These are phyloP conservation scores for Solanum aculeatissimum DNA, from an alignment of 305 asterid genomes.

Conservation along the genomic window DNA sequence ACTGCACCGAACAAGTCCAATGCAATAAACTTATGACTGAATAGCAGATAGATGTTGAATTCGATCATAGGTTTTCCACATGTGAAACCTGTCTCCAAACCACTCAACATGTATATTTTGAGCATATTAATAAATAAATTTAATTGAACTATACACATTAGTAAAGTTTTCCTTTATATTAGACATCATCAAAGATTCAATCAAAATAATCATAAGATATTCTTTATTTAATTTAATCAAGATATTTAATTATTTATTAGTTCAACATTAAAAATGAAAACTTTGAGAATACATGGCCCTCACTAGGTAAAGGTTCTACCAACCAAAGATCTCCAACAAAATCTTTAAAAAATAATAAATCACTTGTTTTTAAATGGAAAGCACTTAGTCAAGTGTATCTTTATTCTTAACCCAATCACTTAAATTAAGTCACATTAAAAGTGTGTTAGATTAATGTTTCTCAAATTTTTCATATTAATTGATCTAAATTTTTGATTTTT, in stretches of 20 bases:
- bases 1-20: too few species aligned
- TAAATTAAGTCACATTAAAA: neutral
- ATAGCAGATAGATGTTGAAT: too few species aligned
- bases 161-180: neutral
- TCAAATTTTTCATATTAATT: too few species aligned
- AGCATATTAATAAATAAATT: too few species aligned
- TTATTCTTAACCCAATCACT: neutral
- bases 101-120: too few species aligned
- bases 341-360: neutral
- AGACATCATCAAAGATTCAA: neutral
- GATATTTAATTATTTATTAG: neutral
- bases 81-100: too few species aligned
- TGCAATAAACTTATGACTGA: too few species aligned
- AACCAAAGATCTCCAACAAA: neutral
- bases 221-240: neutral
- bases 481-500: too few species aligned
- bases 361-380: neutral
- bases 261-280: neutral
- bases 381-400: neutral
- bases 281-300: neutral
- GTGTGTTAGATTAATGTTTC: too few species aligned
- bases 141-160: neutral
- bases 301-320: neutral
- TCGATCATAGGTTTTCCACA: too few species aligned
- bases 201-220: neutral